These are phyloP conservation scores for Fonsecaea nubica DNA, from an alignment of 2,329 filamentous ascomycete species.

Conservation along the genomic window DNA sequence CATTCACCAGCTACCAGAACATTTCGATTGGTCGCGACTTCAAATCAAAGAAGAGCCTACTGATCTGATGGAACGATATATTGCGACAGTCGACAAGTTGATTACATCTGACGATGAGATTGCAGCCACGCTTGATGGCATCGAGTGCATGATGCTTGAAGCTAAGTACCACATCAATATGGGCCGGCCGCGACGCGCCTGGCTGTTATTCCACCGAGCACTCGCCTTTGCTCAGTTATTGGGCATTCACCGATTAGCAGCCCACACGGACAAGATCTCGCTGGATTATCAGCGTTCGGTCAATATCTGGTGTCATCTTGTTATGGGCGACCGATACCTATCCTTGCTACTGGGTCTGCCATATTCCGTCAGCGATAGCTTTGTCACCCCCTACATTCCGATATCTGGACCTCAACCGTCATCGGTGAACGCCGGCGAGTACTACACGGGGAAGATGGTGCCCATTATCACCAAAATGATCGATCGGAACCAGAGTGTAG, in stretches of 20 bases:
- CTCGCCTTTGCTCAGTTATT: slow-evolving; percentile 61
- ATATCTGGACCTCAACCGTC: slow-evolving; percentile 27
- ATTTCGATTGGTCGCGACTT: slow-evolving; percentile 47
- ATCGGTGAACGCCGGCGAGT: slow-evolving; percentile 39
- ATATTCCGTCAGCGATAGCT: slow-evolving; percentile 47
- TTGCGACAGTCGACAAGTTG: slow-evolving; percentile 55
- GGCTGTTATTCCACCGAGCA: slow-evolving; percentile 59
- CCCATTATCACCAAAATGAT: slow-evolving; percentile 49
- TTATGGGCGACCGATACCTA: slow-evolving; percentile 57
- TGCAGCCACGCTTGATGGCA: slow-evolving; percentile 57
- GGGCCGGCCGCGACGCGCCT: slow-evolving; percentile 62
- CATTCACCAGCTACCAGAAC: slow-evolving; percentile 51
- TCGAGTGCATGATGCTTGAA: slow-evolving; percentile 60
- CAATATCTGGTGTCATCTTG: slow-evolving; percentile 51
- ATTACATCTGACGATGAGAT: slow-evolving; percentile 59
- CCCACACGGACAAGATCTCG: slow-evolving; percentile 39
- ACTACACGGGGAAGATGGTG: slow-evolving; percentile 44
- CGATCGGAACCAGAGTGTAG: slow-evolving; percentile 51
- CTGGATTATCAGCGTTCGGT: slow-evolving; percentile 44
- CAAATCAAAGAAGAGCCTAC: slow-evolving; percentile 50
- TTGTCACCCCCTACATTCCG: slow-evolving; percentile 43
- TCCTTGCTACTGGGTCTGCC: slow-evolving; percentile 63
- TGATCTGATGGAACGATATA: slow-evolving; percentile 54
- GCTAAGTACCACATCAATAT: slow-evolving; percentile 62
- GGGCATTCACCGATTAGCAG: slow-evolving; percentile 52